Evolutionary conservation across 148 eudicot species (phyloP).

Genomic region (Camellia granthamiana): DNA sequence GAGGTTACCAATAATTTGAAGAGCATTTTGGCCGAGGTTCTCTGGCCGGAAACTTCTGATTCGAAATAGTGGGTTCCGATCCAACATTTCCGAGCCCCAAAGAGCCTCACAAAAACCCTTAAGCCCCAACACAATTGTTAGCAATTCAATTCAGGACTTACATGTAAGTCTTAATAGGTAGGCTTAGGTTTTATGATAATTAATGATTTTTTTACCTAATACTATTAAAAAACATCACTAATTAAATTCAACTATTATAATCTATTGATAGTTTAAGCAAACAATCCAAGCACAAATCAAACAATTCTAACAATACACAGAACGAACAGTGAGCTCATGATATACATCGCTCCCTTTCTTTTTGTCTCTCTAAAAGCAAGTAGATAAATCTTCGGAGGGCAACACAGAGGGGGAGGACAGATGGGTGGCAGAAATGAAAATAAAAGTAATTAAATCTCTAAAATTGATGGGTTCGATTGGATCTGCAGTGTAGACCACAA

Average conservation of each 20-base stretch:
- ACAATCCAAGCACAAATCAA: background rate
- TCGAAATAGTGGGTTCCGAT: slow-evolving; percentile 47
- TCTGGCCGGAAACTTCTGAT: slow-evolving; percentile 59
- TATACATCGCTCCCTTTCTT: background rate
- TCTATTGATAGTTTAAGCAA: background rate
- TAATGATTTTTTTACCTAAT: too few species aligned
- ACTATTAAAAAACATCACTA: too few species aligned
- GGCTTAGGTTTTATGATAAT: too few species aligned
- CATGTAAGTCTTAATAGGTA: too few species aligned
- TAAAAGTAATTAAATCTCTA: too few species aligned
- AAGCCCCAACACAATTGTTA: background rate
- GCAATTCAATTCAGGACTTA: background rate
- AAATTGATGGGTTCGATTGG: background rate
- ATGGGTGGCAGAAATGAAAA: too few species aligned
- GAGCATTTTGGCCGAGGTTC: slow-evolving; percentile 70
- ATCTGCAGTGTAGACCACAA: background rate
- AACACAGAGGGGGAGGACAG: too few species aligned
- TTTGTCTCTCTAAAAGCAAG: background rate
- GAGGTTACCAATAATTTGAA: slow-evolving; percentile 69
- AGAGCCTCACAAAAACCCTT: background rate
- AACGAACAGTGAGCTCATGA: background rate
- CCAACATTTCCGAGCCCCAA: slow-evolving; percentile 39
- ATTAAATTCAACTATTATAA: too few species aligned
- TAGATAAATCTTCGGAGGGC: too few species aligned
- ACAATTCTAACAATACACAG: background rate